phyloP scores from a whole-genome alignment of 2,329 filamentous ascomycete genomes.

The Aspergillus proliferans region DNA sequence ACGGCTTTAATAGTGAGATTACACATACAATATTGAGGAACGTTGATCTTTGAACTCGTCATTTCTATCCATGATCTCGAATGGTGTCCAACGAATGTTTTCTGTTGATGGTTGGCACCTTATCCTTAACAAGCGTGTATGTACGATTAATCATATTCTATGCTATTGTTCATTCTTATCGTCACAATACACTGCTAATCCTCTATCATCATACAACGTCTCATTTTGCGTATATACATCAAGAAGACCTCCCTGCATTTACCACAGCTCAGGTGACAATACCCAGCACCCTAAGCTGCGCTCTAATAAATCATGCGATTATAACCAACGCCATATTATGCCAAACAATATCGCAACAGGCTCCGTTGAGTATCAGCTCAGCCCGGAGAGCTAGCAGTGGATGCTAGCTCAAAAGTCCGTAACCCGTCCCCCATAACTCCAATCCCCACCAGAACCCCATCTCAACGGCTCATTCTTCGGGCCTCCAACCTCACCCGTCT shows the following conservation, averaged over 20 bases:
- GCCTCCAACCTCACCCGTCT: conserved; percentile 90
- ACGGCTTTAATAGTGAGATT: conserved; percentile 21
- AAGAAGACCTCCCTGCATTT: no score
- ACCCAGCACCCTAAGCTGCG: no score
- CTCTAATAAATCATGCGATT: not conserved
- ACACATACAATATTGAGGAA: not conserved
- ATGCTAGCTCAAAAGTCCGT: conserved; percentile 67
- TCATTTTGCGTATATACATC: no score
- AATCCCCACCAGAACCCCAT: conserved; percentile 72
- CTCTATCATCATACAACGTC: no score
- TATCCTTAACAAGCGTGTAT: no score
- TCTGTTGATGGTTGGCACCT: no score
- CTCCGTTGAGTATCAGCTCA: not conserved
- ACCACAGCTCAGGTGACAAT: no score
- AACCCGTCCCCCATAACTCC: conserved; percentile 91
- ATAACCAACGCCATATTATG: conserved; percentile 18
- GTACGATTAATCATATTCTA: no score
- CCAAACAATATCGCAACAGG: conserved; percentile 2
- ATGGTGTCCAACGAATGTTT: not conserved
- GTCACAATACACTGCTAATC: no score
- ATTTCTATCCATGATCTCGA: no score
- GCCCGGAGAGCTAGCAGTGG: not conserved
- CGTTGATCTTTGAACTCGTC: not conserved
- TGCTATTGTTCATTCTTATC: no score
- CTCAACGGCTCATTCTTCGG: conserved; percentile 94